These are phyloP conservation scores for Hyaloperonospora arabidopsidis DNA, from an alignment of 352 stramenopile species.

Conservation along the genomic window DNA sequence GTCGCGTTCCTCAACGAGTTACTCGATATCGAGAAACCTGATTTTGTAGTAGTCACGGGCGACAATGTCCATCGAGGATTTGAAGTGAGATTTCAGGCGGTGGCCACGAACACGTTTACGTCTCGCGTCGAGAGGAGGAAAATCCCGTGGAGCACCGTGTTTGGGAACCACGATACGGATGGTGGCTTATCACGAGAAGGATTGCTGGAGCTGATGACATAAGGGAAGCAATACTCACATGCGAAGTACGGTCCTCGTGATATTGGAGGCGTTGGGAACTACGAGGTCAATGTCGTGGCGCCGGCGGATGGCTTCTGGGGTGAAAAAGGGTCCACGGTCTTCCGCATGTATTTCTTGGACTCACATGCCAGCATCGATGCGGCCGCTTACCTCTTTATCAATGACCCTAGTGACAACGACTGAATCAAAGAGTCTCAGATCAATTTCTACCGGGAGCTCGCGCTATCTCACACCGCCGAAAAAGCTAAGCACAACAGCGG, in stretches of 20 bases:
- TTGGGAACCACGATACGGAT: slow-evolving; percentile 64
- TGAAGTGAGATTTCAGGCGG: slow-evolving; percentile 14
- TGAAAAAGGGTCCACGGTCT: slow-evolving; percentile 23
- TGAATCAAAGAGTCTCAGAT: slow-evolving; percentile 46
- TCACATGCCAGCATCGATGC: slow-evolving; percentile 33
- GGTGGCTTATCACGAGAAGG: slow-evolving; percentile 32
- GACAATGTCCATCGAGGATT: slow-evolving; percentile 47
- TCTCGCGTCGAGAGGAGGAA: slow-evolving; percentile 28
- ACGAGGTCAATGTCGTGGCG: slow-evolving; percentile 42
- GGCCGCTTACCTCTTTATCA: slow-evolving; percentile 21
- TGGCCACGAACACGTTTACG: slow-evolving; percentile 34
- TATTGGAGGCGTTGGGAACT: slow-evolving; percentile 59
- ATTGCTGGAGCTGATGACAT: slow-evolving; percentile 30
- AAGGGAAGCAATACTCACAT: slow-evolving; percentile 38
- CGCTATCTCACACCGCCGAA: slow-evolving; percentile 17
- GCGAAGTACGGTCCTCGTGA: slow-evolving; percentile 35
- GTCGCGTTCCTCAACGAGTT: slow-evolving; percentile 45
- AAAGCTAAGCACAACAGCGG: slow-evolving; percentile 4
- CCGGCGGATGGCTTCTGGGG: slow-evolving; percentile 37
- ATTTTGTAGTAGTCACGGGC: slow-evolving; percentile 59
- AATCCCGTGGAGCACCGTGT: slow-evolving; percentile 51
- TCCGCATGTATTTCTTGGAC: slow-evolving; percentile 72
- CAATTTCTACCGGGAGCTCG: slow-evolving; percentile 33
- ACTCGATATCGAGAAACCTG: slow-evolving; percentile 48
- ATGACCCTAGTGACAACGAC: slow-evolving; percentile 28